Percentiles rank a stretch among this genome's conserved stretches.
Evolutionary conservation across 1,139 yeast genomes (phyloP).

Genomic region (Citeromyces hawaiiensis): DNA sequence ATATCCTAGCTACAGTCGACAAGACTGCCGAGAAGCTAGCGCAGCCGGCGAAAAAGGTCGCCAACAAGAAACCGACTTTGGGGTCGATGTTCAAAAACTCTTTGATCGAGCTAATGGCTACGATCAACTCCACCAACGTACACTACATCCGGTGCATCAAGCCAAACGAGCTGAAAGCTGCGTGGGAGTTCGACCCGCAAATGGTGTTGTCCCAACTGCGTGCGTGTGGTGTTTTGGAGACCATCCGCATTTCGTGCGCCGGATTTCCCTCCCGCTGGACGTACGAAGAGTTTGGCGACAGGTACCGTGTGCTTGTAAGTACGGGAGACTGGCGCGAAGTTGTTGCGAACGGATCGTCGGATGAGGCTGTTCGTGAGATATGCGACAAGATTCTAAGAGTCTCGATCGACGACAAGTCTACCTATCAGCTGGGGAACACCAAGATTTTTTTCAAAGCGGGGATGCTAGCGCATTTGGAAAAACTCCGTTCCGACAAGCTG

Average conservation of each 20-base stretch:
- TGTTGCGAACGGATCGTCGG: conserved; percentile 40
- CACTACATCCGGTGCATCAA: conserved; percentile 96
- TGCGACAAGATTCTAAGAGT: conserved; percentile 55
- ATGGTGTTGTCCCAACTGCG: conserved; percentile 93
- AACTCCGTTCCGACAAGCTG: conserved; percentile 67
- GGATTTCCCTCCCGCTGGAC: conserved; percentile 98
- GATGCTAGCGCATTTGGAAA: conserved; percentile 85
- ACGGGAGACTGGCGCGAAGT: conserved; percentile 59
- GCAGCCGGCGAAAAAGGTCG: conserved; percentile 23
- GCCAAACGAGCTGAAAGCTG: conserved; percentile 86
- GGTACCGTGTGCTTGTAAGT: conserved; percentile 73
- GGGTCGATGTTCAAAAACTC: conserved; percentile 93
- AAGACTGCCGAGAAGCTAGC: conserved; percentile 42
- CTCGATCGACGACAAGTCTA: conserved; percentile 49
- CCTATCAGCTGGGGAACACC: conserved; percentile 79
- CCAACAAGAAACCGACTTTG: conserved; percentile 77
- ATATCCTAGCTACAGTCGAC: conserved; percentile 54
- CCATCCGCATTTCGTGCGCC: conserved; percentile 92
- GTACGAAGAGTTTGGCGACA: conserved; percentile 82
- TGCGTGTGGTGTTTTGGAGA: conserved; percentile 97
- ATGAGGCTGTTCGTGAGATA: conserved; percentile 44
- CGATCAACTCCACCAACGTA: conserved; percentile 87
- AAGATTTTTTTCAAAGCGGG: conserved; percentile 96
- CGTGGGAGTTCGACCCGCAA: conserved; percentile 92
- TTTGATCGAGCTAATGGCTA: conserved; percentile 81